phyloP scores from a whole-genome alignment of 495 filamentous ascomycete species.

The Tuber magnatum region DNA sequence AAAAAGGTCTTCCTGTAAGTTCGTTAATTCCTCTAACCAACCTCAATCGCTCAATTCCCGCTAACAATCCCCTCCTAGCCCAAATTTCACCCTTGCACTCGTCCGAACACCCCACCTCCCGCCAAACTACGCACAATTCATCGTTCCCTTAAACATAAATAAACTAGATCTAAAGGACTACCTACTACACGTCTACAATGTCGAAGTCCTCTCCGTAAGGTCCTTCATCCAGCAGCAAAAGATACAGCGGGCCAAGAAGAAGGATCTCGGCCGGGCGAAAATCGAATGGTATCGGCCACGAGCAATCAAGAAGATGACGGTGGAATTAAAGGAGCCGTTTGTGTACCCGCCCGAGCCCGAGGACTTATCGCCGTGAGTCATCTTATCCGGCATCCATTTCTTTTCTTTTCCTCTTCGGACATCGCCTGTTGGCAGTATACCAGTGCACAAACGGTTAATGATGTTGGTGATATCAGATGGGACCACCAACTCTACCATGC shows the following conservation, averaged over 20 bases:
- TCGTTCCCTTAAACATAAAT: constrained; percentile 77
- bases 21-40: constrained; percentile 32
- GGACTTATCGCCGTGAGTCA: constrained; percentile 52
- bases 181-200: constrained; percentile 66
- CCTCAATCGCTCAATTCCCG: neutral
- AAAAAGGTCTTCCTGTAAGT: constrained; percentile 64
- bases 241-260: constrained; percentile 48
- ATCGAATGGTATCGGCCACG: constrained; percentile 54
- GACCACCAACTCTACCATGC: constrained; percentile 47
- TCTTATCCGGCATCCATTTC: constrained; percentile 4
- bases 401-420: constrained; percentile 24
- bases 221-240: constrained; percentile 68
- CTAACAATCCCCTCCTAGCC: constrained; percentile 48
- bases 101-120: constrained; percentile 63
- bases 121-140: constrained; percentile 71
- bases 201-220: constrained; percentile 60
- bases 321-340: constrained; percentile 76
- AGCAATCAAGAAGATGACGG: constrained; percentile 80
- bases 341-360: constrained; percentile 65
- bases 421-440: constrained; percentile 19
- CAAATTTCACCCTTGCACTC: constrained; percentile 68
- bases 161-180: constrained; percentile 91
- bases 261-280: constrained; percentile 27
- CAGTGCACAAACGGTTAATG: constrained; percentile 22
- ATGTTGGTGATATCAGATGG: constrained; percentile 46